A percentile compares a stretch with the other conserved stretches of the same genome.
Conservation (phyloP, 1,139 yeast species). For the Kurtzmaniella quercitrusa region DNA sequence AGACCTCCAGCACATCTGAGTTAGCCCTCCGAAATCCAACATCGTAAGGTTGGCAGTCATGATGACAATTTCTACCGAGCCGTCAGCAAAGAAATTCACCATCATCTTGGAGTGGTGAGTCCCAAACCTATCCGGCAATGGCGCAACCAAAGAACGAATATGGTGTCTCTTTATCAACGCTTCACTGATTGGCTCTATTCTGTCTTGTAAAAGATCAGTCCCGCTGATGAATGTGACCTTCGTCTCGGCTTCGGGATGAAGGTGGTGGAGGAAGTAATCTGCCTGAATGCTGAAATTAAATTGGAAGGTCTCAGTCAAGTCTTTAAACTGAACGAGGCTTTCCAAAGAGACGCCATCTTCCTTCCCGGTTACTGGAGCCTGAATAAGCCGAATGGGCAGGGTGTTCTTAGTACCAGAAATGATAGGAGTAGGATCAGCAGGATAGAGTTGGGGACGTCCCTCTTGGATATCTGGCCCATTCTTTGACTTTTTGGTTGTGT, state of each 20-base stretch:
- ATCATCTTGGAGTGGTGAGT: conserved; percentile 70
- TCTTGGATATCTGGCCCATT: no score
- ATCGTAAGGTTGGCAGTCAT: conserved; percentile 57
- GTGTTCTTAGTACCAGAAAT: not conserved
- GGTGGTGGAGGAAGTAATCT: conserved; percentile 29
- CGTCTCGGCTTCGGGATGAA: conserved; percentile 22
- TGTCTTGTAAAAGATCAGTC: conserved; percentile 13
- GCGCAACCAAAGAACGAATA: conserved; percentile 27
- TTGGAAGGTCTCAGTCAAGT: conserved; percentile 38
- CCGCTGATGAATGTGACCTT: conserved; percentile 34
- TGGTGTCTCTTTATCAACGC: conserved; percentile 18
- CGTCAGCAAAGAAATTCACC: conserved; percentile 47
- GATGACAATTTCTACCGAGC: conserved; percentile 45
- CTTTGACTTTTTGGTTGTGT: no score
- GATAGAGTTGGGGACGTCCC: no score
- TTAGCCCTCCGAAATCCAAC: conserved; percentile 51
- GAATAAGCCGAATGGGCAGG: not conserved
- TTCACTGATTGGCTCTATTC: conserved; percentile 11
- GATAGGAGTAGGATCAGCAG: not conserved
- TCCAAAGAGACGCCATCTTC: conserved; percentile 15
- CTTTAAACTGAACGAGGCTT: conserved; percentile 27
- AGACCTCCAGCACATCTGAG: conserved; percentile 65
- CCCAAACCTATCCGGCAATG: conserved; percentile 32
- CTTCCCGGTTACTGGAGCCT: not conserved
- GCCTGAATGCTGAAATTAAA: conserved; percentile 48